Evolutionary conservation across 306 rosid species (phyloP).

Genomic region (Cucurbita moschata): DNA sequence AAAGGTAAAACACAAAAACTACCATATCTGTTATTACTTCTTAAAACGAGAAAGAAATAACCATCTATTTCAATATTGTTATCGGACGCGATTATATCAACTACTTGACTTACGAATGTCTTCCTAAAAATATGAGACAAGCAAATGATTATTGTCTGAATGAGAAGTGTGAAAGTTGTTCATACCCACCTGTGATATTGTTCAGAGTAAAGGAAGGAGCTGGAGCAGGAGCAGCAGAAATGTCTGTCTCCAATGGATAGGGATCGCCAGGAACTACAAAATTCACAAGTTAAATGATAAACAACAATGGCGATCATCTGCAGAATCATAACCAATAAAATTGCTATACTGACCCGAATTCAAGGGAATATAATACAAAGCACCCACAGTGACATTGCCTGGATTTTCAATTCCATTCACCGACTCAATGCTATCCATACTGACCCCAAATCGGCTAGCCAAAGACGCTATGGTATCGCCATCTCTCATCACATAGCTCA

Average conservation of each 20-base stretch:
- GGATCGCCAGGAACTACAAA: slow-evolving; percentile 88
- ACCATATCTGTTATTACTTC: no score
- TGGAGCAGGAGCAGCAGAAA: slow-evolving; percentile 50
- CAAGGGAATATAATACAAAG: slow-evolving; percentile 76
- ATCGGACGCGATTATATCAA: neutral
- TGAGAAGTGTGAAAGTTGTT: neutral
- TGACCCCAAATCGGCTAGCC: slow-evolving; percentile 90
- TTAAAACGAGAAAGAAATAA: no score
- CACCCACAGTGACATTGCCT: slow-evolving; percentile 70
- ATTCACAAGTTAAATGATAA: neutral
- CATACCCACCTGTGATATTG: slow-evolving; percentile 35
- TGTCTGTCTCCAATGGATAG: slow-evolving; percentile 41
- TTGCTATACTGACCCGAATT: slow-evolving; percentile 52
- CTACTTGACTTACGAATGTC: neutral
- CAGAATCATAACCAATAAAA: neutral
- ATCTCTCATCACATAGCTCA: slow-evolving; percentile 84
- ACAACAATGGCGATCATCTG: neutral
- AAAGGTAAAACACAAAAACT: no score
- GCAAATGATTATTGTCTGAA: neutral
- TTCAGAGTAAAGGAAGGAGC: slow-evolving; percentile 36
- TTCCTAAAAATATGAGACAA: neutral
- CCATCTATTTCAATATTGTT: neutral
- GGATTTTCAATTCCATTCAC: slow-evolving; percentile 67
- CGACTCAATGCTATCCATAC: slow-evolving; percentile 82
- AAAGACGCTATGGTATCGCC: slow-evolving; percentile 67